A percentile compares a stretch with the other conserved stretches of the same genome.
phyloP scores from a whole-genome alignment of 2,329 filamentous ascomycete genomes.

The Epichloe festucae region DNA sequence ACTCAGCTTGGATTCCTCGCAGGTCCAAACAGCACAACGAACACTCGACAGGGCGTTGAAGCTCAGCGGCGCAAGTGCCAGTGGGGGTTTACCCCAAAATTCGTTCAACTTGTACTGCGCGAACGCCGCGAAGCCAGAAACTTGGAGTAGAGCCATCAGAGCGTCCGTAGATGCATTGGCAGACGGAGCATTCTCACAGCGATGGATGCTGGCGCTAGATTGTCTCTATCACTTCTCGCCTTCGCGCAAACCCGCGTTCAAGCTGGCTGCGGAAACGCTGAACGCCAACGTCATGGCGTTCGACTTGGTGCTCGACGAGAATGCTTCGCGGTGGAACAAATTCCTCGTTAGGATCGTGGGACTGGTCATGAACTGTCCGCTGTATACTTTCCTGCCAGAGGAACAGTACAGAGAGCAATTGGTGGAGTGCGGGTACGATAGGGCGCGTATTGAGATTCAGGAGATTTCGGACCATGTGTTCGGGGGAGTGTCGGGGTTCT shows the following conservation, averaged over 20 bases:
- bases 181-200: constrained; percentile 15
- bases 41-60: constrained; percentile 14
- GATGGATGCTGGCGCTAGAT: constrained; percentile 43
- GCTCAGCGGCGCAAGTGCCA: constrained; percentile 1
- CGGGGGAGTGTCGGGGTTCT: constrained; percentile 32
- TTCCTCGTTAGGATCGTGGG: constrained; percentile 29
- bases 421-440: constrained; percentile 32
- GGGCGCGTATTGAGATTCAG: constrained; percentile 25
- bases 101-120: constrained; percentile 30
- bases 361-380: constrained; percentile 33
- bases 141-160: constrained; percentile 22
- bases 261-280: constrained; percentile 26
- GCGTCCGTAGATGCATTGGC: constrained; percentile 15
- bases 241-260: constrained; percentile 33
- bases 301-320: constrained; percentile 32
- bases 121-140: constrained; percentile 33
- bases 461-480: constrained; percentile 44
- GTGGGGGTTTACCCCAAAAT: background rate
- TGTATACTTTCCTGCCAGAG: constrained; percentile 33
- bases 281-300: constrained; percentile 40
- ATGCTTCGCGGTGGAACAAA: constrained; percentile 15
- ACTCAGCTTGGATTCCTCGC: constrained; percentile 34
- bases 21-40: constrained; percentile 26
- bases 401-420: constrained; percentile 32
- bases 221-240: constrained; percentile 45